phyloP scores from a whole-genome alignment of 2,329 filamentous ascomycete genomes.

The Colletotrichum endophyticum region DNA sequence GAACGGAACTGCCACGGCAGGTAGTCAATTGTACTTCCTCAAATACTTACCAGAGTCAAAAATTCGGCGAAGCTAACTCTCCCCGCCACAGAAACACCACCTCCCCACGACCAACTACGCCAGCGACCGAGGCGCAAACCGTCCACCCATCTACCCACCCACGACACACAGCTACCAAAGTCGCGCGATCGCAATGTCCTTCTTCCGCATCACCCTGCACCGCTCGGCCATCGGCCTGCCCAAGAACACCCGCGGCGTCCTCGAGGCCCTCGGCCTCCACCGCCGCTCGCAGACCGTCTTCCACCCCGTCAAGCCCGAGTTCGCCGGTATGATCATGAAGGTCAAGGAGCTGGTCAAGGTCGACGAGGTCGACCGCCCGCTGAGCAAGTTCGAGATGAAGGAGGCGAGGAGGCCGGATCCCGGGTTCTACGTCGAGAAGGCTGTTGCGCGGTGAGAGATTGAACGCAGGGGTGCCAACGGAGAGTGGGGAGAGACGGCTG shows the following conservation, averaged over 20 bases:
- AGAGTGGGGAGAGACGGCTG: background rate
- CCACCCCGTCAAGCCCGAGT: constrained; percentile 80
- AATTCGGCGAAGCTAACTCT: background rate
- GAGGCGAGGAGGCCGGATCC: constrained; percentile 74
- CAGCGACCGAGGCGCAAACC: background rate
- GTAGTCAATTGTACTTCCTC: background rate
- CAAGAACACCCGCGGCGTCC: constrained; percentile 76
- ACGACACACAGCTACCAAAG: accelerated
- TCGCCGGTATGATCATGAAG: constrained; percentile 90
- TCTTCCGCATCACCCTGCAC: constrained; percentile 90
- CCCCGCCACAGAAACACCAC: background rate
- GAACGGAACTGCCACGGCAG: background rate
- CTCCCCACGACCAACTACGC: background rate
- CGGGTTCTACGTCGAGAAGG: constrained; percentile 81
- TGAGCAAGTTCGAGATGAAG: constrained; percentile 73
- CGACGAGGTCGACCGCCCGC: constrained; percentile 71
- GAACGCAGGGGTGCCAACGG: background rate
- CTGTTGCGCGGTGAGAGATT: constrained; percentile 32
- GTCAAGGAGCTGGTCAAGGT: constrained; percentile 92
- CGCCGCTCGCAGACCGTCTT: constrained; percentile 88
- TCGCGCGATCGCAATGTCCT: constrained; percentile 61
- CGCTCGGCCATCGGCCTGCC: constrained; percentile 91
- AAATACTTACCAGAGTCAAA: no score
- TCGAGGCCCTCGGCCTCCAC: constrained; percentile 83
- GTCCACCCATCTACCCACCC: background rate